Conservation (phyloP, 495 filamentous ascomycete genomes). For the Parathielavia hyrcaniae region DNA sequence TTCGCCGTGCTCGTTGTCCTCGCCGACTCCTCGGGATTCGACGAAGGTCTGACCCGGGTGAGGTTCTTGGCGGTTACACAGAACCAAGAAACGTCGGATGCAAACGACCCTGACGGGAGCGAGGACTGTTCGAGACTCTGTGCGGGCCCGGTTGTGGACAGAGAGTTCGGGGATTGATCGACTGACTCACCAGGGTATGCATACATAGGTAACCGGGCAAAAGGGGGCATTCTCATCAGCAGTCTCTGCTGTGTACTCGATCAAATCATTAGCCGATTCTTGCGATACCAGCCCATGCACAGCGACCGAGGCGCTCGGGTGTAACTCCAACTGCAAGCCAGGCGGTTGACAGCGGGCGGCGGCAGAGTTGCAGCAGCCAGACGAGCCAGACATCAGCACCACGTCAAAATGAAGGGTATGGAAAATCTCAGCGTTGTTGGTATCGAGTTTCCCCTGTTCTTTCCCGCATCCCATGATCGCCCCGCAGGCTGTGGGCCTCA, state of each 20-base stretch:
- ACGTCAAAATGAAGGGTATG: no score
- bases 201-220: no score
- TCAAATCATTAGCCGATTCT: not conserved
- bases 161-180: not conserved
- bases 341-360: not conserved
- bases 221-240: not conserved
- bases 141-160: not conserved
- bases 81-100: not conserved
- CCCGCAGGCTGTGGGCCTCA: no score
- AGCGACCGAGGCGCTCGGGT: not conserved
- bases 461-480: no score
- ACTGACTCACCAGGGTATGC: not conserved
- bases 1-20: not conserved
- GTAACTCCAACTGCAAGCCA: not conserved
- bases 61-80: not conserved
- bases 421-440: no score
- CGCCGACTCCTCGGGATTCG: not conserved
- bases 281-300: conserved; percentile 1
- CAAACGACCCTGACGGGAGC: no score
- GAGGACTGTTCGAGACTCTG: no score
- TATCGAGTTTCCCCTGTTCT: no score
- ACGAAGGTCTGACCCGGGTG: not conserved
- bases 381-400: no score
- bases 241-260: no score
- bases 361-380: not conserved